Evolutionary conservation across 2,329 filamentous ascomycete species (phyloP), one percentile per base, ranked within the genome.

Genomic region (Botrytis hyacinthi): DNA sequence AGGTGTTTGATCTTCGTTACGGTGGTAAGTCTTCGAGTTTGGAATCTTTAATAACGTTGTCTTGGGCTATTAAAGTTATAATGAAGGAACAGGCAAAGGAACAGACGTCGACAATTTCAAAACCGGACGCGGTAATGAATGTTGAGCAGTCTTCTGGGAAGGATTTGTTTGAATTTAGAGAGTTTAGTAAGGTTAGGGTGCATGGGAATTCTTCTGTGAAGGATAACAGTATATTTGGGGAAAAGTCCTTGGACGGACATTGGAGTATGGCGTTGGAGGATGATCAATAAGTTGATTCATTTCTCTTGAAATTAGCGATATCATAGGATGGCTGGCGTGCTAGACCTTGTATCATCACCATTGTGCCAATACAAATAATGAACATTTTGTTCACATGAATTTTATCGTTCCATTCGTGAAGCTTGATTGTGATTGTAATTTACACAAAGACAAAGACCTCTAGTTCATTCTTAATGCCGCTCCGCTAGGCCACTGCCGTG

Each of bases 31-130:
- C 76, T 72, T 76, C 78, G 74, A 79, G 78, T 77, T 71, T 79
- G 61, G 79, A 79, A 74, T 71, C 75, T 71, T 76, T 81, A 71
- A 80, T 80, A 77, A 80, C 80, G 76, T 73, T 81, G 73, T 76
- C 78, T 72, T 81, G 80, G 80, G 77, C 78, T 59, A 80, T 79
- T 44, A 72, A 77, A 71, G 75, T 78, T 59, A 79, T 81, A 54
- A 77, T 78, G 72, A 78, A 73, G 59, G 76, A 80, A 75, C 74
- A 73, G 75, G 66, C 37, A 22, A 54, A 75, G 74, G 40, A 74
- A 51, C 70, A 75, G 73, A 67, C 73, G 73, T 75, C 75, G 63
- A 74, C 77, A 76, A 29, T 60, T 68, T 59, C 70, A 72, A 29
- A 72, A 37, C 76, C 76, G 78, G 78, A 79, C 75, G 78, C 76